These are phyloP conservation scores for Colletotrichum zoysiae DNA, from an alignment of 2,329 filamentous ascomycete genomes.

Conservation along the genomic window DNA sequence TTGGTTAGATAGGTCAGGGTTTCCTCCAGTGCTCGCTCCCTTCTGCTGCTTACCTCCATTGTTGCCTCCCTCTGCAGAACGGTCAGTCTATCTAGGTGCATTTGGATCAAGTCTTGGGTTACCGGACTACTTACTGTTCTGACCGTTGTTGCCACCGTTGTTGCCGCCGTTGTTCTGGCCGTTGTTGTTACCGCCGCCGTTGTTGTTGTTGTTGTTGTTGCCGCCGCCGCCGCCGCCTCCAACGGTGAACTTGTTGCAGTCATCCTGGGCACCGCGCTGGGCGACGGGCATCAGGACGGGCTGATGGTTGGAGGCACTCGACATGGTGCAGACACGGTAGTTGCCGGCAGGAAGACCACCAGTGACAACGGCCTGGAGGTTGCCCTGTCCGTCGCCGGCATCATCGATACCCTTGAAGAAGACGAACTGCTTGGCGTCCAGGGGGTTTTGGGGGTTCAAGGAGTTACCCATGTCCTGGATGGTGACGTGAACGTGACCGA, in stretches of 20 bases:
- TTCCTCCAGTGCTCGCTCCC: constrained; percentile 8
- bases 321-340: constrained; percentile 76
- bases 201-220: constrained; percentile 42
- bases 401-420: constrained; percentile 79
- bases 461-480: constrained; percentile 67
- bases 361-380: constrained; percentile 64
- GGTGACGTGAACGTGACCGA: constrained; percentile 71
- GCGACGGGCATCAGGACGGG: constrained; percentile 75
- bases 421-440: constrained; percentile 66
- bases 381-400: constrained; percentile 66
- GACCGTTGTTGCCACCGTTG: constrained; percentile 28
- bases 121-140: not conserved
- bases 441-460: constrained; percentile 63
- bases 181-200: constrained; percentile 39
- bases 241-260: constrained; percentile 58
- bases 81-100: constrained; percentile 6
- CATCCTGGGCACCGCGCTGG: constrained; percentile 75
- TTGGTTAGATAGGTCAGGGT: constrained; percentile 24
- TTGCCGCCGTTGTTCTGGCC: constrained; percentile 39
- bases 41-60: constrained; percentile 25
- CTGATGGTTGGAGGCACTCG: constrained; percentile 73
- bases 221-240: constrained; percentile 43
- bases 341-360: constrained; percentile 72
- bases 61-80: constrained; percentile 16
- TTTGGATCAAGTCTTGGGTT: not conserved